These are phyloP conservation scores for Quercus variabilis DNA, from an alignment of 306 rosid genomes.

Conservation along the genomic window DNA sequence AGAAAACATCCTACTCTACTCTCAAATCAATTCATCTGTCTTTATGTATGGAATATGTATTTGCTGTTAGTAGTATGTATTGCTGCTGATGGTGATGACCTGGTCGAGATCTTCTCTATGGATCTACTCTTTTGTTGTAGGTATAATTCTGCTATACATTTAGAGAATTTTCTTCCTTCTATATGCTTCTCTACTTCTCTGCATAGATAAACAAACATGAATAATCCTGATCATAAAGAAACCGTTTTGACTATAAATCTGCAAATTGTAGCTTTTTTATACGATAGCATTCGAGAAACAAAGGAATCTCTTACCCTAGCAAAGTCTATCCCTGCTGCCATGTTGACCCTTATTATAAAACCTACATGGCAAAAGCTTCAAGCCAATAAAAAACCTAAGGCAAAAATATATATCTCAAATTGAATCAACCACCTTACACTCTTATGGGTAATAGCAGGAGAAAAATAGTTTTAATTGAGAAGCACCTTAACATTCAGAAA, in stretches of 20 bases:
- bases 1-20: slow-evolving; percentile 41
- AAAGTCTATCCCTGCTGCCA: slow-evolving; percentile 48
- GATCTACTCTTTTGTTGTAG: slow-evolving; percentile 72
- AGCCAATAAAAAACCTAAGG: slow-evolving; percentile 28
- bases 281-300: neutral
- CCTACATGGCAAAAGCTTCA: slow-evolving; percentile 55
- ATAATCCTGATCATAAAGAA: neutral
- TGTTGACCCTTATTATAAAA: slow-evolving; percentile 39
- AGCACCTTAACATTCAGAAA: slow-evolving; percentile 49
- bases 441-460: neutral
- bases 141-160: slow-evolving; percentile 87
- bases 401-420: slow-evolving; percentile 23
- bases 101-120: slow-evolving; percentile 55
- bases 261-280: neutral
- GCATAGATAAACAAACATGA: slow-evolving; percentile 20
- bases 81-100: slow-evolving; percentile 44
- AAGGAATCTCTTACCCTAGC: slow-evolving; percentile 54
- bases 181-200: slow-evolving; percentile 82
- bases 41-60: slow-evolving; percentile 69
- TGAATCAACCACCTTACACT: slow-evolving; percentile 16
- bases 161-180: slow-evolving; percentile 54
- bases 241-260: neutral
- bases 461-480: slow-evolving; percentile 10
- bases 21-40: slow-evolving; percentile 53
- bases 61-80: slow-evolving; percentile 94